Base-by-base conservation (phyloP, 163 green algal species). In the Trebouxia gelatinosa region DNA sequence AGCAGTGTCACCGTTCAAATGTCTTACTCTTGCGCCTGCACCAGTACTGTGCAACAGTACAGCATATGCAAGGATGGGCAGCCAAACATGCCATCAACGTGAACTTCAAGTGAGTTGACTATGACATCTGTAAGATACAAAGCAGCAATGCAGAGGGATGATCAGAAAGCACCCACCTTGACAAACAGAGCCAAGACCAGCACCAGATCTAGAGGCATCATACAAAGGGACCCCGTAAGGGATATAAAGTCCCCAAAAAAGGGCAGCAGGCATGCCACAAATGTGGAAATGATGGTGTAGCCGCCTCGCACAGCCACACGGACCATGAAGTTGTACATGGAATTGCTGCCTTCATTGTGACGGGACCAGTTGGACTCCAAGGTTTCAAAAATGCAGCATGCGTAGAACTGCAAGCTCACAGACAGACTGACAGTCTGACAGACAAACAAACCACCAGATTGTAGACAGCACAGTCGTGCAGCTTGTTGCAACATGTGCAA, bases 181-280 rank as follows among this genome's bases (percentile, higher is more conserved):
- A 61, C 39, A 28, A 65, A 61, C 0, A 77, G 68, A 23, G 28
- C 39, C 40, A 77, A 31, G 16, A 77, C 39, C 68, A 77, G 37
- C 4, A 74, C 65, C 65, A 74, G 37, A 37, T 74, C 65, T n/a
- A 74, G 29, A n/a, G 65, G 65, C 23, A 74, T 74, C 65, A 74
- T 74, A 26, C 65, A 74, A 0, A 74, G 26, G 5, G 65, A 74
- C 11, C 65, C 65, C 5, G 65, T 74, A 0, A 59, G 26, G 0
- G 40, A 61, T 16, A 88, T 87, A 6, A 87, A 70, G 29, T 88
- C 83, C 1, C 83, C 80, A 50, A 88, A 88, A 74, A 87, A 88
- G 32, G 83, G 83, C 51, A 88, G 61, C 64, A 88, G 35, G 66
- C 82, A 87, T 3, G 83, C 83, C 39, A 87, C 71, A n/a, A 87